Evolutionary conservation across 495 filamentous ascomycete species (phyloP).

Genomic region (Durotheca rogersii): DNA sequence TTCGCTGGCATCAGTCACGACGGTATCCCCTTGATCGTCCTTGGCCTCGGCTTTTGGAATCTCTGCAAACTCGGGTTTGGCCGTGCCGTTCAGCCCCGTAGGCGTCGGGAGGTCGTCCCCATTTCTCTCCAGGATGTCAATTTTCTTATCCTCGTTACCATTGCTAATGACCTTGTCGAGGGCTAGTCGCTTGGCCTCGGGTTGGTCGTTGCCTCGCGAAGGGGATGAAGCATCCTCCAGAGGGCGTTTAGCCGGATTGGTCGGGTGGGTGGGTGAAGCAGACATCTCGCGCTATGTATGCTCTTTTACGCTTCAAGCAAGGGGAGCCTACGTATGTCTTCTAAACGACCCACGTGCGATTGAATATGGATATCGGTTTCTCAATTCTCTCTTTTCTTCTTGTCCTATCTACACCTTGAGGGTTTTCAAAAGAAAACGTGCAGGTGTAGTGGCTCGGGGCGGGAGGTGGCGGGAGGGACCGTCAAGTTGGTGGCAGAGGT

Average conservation of each 20-base stretch:
- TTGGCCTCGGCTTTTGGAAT: conserved; percentile 59
- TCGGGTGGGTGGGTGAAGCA: conserved; percentile 53
- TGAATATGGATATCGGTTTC: conserved; percentile 59
- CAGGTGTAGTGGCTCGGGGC: conserved; percentile 64
- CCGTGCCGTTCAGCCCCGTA: conserved; percentile 47
- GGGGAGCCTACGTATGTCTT: conserved; percentile 33
- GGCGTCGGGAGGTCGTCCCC: conserved; percentile 35
- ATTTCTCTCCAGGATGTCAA: conserved; percentile 43
- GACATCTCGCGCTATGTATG: conserved; percentile 51
- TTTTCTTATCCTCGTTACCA: conserved; percentile 43
- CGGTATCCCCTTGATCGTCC: conserved; percentile 63
- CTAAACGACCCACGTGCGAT: conserved; percentile 40
- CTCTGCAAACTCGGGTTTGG: conserved; percentile 46
- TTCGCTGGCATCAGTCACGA: conserved; percentile 68
- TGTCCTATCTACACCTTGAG: conserved; percentile 75
- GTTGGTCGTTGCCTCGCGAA: conserved; percentile 84
- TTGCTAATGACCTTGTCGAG: conserved; percentile 82
- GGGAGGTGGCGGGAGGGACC: conserved; percentile 21
- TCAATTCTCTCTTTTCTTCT: conserved; percentile 28
- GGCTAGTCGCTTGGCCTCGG: conserved; percentile 94
- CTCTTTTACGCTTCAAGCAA: conserved; percentile 39
- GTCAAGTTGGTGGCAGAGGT: conserved; percentile 27
- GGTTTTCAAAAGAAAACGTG: conserved; percentile 86
- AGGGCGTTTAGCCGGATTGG: conserved; percentile 78
- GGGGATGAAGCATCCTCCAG: conserved; percentile 96